phyloP scores from a whole-genome alignment of 495 filamentous ascomycete genomes.

The Xylaria castorea region DNA sequence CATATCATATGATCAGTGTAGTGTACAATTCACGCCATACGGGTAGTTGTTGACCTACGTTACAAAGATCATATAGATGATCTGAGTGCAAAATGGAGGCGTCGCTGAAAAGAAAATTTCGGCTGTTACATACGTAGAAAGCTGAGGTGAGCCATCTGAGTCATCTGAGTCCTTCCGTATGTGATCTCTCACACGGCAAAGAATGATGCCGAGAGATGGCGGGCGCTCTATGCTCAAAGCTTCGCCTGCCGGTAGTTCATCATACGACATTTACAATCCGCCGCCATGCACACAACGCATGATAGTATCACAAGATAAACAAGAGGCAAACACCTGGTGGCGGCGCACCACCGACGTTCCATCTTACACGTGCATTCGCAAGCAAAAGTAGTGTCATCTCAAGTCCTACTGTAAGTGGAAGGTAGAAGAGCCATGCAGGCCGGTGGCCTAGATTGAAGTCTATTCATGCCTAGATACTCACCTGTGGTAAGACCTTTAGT shows the following conservation, averaged over 20 bases:
- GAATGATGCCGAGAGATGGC: background rate
- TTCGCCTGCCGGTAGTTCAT: conserved; percentile 4
- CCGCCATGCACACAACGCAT: conserved; percentile 5
- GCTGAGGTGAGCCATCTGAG: conserved; percentile 9
- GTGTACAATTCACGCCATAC: background rate
- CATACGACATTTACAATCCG: background rate
- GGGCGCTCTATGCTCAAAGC: background rate
- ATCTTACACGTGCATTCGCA: conserved; percentile 12
- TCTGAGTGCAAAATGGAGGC: conserved; percentile 7
- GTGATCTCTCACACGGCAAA: conserved; percentile 8
- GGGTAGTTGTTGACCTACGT: background rate
- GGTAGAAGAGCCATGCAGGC: conserved; percentile 2
- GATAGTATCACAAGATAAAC: background rate
- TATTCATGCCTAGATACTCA: conserved; percentile 12
- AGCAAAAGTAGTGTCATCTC: conserved; percentile 10
- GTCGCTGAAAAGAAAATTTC: background rate
- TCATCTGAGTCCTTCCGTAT: background rate
- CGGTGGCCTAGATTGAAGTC: conserved; percentile 20
- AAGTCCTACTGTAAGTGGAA: background rate
- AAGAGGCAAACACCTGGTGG: background rate
- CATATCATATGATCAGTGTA: background rate
- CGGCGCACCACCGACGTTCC: background rate
- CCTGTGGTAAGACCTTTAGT: background rate
- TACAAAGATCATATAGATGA: background rate
- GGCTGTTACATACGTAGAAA: background rate